A percentile compares a stretch with the other conserved stretches of the same genome.
phyloP scores from a whole-genome alignment of 73 alveolate species.

The Paramecium caudatum region DNA sequence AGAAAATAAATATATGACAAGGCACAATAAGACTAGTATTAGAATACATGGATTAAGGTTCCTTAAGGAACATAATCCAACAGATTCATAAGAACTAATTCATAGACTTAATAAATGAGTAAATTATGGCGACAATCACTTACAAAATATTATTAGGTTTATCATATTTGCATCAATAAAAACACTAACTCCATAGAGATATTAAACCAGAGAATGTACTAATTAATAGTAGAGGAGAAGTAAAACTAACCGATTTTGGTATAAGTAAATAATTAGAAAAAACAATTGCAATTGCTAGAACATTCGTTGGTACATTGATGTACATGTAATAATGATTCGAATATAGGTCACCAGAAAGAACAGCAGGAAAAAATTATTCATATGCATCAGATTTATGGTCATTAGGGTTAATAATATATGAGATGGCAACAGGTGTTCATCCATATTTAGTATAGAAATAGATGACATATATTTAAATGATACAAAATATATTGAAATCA shows the following conservation, averaged over 20 bases:
- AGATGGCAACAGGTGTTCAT: constrained; percentile 87
- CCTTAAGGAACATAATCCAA: constrained; percentile 79
- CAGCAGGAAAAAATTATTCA: constrained; percentile 81
- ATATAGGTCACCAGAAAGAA: constrained; percentile 89
- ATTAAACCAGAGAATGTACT: constrained; percentile 89
- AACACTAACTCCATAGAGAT: constrained; percentile 88
- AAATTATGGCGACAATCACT: constrained; percentile 80
- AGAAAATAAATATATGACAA: constrained; percentile 47
- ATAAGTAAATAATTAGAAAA: constrained; percentile 84
- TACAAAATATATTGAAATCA: constrained; percentile 54
- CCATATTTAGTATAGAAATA: constrained; percentile 77
- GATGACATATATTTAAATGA: constrained; percentile 64
- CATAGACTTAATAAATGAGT: constrained; percentile 80
- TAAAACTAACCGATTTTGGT: constrained; percentile 93
- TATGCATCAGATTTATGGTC: constrained; percentile 92
- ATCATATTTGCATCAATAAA: constrained; percentile 79
- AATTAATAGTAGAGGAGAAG: constrained; percentile 79
- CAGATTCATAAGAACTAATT: constrained; percentile 62
- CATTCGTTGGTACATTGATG: constrained; percentile 87
- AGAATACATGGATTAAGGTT: constrained; percentile 91
- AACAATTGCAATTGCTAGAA: constrained; percentile 79
- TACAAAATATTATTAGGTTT: constrained; percentile 84
- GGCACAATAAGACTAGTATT: constrained; percentile 78
- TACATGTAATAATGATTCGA: constrained; percentile 79
- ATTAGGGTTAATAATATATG: constrained; percentile 89